These are phyloP conservation scores for Leishmania arabica DNA, from an alignment of 208 protist genomes.

Conservation along the genomic window DNA sequence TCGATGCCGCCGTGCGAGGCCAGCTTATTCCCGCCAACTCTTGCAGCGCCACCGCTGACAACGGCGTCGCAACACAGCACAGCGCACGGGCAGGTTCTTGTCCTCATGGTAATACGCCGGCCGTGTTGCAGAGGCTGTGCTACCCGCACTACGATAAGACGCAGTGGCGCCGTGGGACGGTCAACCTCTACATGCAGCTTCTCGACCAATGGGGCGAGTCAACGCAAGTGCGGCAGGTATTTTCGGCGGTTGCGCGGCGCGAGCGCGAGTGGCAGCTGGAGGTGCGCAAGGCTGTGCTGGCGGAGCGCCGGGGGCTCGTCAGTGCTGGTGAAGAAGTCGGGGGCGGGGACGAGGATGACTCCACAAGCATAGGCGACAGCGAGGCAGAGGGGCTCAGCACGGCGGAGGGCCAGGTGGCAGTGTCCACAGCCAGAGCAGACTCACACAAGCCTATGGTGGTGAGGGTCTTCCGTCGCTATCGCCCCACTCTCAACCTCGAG, in stretches of 20 bases:
- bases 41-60: too few species aligned
- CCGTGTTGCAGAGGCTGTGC: constrained; percentile 19
- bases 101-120: background rate
- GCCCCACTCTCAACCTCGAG: constrained; percentile 28
- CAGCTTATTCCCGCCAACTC: background rate
- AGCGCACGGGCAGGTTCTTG: background rate
- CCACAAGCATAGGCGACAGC: background rate
- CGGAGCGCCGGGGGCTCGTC: background rate
- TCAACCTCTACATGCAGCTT: constrained; percentile 51
- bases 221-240: constrained; percentile 48
- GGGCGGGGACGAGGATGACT: background rate
- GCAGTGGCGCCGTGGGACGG: constrained; percentile 42
- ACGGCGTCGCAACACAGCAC: background rate
- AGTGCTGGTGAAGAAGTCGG: background rate
- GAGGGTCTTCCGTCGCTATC: constrained; percentile 9
- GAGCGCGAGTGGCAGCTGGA: constrained; percentile 25
- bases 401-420: background rate
- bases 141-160: constrained; percentile 31
- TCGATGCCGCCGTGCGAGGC: constrained; percentile 17
- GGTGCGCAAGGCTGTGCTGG: constrained; percentile 17
- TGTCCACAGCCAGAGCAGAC: background rate
- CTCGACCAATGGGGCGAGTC: constrained; percentile 54
- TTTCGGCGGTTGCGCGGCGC: constrained; percentile 30
- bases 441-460: background rate
- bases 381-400: background rate